Conservation (phyloP, 495 filamentous ascomycete genomes). For the Chaetomium tenue region DNA sequence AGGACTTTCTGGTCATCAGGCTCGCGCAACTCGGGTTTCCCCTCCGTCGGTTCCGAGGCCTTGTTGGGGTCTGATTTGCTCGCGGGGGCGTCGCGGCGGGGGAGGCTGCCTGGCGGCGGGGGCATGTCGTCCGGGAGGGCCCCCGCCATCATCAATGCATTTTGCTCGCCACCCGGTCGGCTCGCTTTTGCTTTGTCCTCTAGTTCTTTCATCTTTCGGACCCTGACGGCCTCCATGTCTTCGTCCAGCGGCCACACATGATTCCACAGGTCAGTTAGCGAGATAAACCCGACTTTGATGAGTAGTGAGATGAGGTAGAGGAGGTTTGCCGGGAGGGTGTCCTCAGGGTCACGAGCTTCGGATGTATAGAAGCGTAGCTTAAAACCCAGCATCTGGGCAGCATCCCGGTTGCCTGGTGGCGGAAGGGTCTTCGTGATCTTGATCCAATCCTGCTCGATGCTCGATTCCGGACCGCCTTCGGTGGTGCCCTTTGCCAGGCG, state of each 20-base stretch:
- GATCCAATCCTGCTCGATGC: slow-evolving; percentile 67
- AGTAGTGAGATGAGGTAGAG: slow-evolving; percentile 86
- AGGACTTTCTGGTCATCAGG: slow-evolving; percentile 87
- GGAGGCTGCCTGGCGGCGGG: slow-evolving; percentile 21
- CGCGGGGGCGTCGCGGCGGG: slow-evolving; percentile 37
- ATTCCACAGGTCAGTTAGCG: slow-evolving; percentile 86
- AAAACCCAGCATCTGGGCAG: slow-evolving; percentile 93
- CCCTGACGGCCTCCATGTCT: slow-evolving; percentile 68
- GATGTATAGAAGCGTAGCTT: slow-evolving; percentile 93
- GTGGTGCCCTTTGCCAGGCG: slow-evolving; percentile 46
- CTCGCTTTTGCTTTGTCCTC: slow-evolving; percentile 68
- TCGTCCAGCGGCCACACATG: slow-evolving; percentile 87
- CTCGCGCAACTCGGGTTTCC: slow-evolving; percentile 64
- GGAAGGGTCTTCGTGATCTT: slow-evolving; percentile 74
- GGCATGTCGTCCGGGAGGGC: slow-evolving; percentile 76
- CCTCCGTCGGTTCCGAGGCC: slow-evolving; percentile 50
- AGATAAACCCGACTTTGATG: slow-evolving; percentile 97
- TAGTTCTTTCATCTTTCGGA: slow-evolving; percentile 70
- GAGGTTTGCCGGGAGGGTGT: slow-evolving; percentile 81
- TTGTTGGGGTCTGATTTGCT: slow-evolving; percentile 54
- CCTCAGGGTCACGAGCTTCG: slow-evolving; percentile 60
- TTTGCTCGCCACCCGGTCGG: slow-evolving; percentile 63
- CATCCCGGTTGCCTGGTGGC: slow-evolving; percentile 80
- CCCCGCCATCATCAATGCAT: slow-evolving; percentile 87
- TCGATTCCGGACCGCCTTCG: slow-evolving; percentile 44